These are phyloP conservation scores for Hemileccinum impolitum DNA, from an alignment of 768 basidiomycete species.

Conservation along the genomic window DNA sequence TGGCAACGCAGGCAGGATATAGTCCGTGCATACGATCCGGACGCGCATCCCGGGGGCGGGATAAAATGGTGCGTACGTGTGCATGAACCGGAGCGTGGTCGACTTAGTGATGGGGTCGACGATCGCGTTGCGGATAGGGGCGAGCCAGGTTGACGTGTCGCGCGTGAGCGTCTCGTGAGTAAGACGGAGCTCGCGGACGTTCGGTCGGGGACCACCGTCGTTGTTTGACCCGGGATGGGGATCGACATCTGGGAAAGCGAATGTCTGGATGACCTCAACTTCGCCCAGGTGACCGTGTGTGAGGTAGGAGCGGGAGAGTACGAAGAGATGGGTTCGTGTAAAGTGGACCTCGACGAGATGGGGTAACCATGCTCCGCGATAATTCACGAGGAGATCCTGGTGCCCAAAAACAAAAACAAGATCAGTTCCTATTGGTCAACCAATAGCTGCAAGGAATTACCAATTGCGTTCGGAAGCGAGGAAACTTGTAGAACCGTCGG, in stretches of 20 bases:
- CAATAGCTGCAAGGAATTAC: not conserved
- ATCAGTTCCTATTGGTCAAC: not conserved
- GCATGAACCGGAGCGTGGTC: conserved; percentile 23
- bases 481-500: conserved; percentile 22
- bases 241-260: conserved; percentile 15
- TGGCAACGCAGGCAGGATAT: conserved; percentile 3
- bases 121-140: conserved; percentile 11
- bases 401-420: not conserved
- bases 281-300: conserved; percentile 3
- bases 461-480: conserved; percentile 14
- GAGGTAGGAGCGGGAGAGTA: conserved; percentile 15
- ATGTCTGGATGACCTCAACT: conserved; percentile 20
- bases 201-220: not conserved
- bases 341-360: conserved; percentile 16
- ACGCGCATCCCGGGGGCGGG: not conserved
- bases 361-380: conserved; percentile 19
- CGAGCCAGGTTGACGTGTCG: conserved; percentile 8
- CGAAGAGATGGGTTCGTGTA: conserved; percentile 14
- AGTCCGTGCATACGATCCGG: conserved; percentile 17
- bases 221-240: not conserved
- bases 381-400: conserved; percentile 15
- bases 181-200: conserved; percentile 16
- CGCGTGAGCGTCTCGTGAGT: conserved; percentile 17
- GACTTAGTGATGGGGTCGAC: conserved; percentile 8
- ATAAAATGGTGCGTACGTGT: conserved; percentile 4